A percentile compares a stretch with the other conserved stretches of the same genome.
These are phyloP conservation scores for Filosporella fistucella DNA, from an alignment of 495 filamentous ascomycete genomes.

Conservation along the genomic window DNA sequence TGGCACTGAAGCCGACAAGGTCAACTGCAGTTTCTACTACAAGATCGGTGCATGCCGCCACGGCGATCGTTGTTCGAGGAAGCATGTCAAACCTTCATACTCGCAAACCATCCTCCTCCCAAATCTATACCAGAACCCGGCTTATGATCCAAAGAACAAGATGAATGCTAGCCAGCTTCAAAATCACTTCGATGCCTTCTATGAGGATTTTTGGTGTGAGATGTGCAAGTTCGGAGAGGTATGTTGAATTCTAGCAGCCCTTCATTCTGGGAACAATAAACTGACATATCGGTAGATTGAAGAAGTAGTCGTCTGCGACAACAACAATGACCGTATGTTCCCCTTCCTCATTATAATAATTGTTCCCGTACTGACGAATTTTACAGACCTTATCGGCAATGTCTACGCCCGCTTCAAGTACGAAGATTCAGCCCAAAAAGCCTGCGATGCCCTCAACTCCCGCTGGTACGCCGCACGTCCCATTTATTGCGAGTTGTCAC, in stretches of 20 bases:
- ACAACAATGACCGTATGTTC: slow-evolving; percentile 50
- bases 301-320: slow-evolving; percentile 87
- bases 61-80: slow-evolving; percentile 94
- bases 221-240: slow-evolving; percentile 95
- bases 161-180: slow-evolving; percentile 94
- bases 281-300: too few relatives aligned
- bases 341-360: neutral
- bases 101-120: slow-evolving; percentile 95
- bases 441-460: slow-evolving; percentile 89
- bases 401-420: slow-evolving; percentile 99
- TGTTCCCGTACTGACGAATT: neutral
- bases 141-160: slow-evolving; percentile 93
- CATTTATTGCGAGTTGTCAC: slow-evolving; percentile 95
- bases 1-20: slow-evolving; percentile 98
- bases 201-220: slow-evolving; percentile 99
- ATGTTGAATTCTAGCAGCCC: too few relatives aligned
- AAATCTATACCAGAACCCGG: slow-evolving; percentile 98
- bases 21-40: slow-evolving; percentile 57
- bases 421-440: slow-evolving; percentile 90
- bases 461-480: slow-evolving; percentile 97
- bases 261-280: too few relatives aligned
- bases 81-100: slow-evolving; percentile 99
- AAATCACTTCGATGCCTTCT: slow-evolving; percentile 99
- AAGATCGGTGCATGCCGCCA: slow-evolving; percentile 98
- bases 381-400: slow-evolving; percentile 90